Conservation (phyloP, 116 monocot species). For the Trichopus zeylanicus region DNA sequence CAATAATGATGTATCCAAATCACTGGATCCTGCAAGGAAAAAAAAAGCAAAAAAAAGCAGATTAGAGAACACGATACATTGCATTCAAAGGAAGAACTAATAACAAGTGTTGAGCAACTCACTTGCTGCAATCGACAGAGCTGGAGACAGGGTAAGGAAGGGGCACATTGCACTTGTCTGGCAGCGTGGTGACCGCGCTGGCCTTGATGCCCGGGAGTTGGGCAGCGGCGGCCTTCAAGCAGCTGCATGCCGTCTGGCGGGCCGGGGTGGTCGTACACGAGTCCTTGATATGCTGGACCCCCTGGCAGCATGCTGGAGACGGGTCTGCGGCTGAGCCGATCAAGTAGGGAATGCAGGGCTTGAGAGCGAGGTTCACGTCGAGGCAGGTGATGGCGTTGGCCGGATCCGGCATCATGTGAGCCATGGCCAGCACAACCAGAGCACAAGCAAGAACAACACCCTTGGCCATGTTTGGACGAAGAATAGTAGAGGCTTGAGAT, state of each 20-base stretch:
- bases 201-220: conserved; percentile 14
- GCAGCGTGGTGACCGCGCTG: conserved; percentile 16
- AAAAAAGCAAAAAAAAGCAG: too few species aligned
- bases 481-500: too few species aligned
- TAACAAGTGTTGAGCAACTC: neutral
- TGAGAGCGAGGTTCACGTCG: conserved; percentile 16
- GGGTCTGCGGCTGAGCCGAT: conserved; percentile 12
- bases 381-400: conserved; percentile 19
- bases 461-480: neutral
- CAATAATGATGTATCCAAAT: too few species aligned
- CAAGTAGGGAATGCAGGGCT: conserved; percentile 22
- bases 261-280: conserved; percentile 14
- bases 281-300: conserved; percentile 15
- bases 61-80: too few species aligned
- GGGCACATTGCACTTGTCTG: conserved; percentile 20
- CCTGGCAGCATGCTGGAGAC: conserved; percentile 16
- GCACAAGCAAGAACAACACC: neutral
- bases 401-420: conserved; percentile 2
- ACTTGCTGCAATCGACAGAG: conserved; percentile 16
- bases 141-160: conserved; percentile 13
- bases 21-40: too few species aligned
- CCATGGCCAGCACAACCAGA: conserved; percentile 4
- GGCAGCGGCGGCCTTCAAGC: conserved; percentile 22
- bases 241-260: conserved; percentile 19
- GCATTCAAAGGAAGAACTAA: too few species aligned